Evolutionary conservation across 192 early-diverging fungal genomes (phyloP), one percentile per base, ranked within the genome.

Genomic region (Coemansia sp.): DNA sequence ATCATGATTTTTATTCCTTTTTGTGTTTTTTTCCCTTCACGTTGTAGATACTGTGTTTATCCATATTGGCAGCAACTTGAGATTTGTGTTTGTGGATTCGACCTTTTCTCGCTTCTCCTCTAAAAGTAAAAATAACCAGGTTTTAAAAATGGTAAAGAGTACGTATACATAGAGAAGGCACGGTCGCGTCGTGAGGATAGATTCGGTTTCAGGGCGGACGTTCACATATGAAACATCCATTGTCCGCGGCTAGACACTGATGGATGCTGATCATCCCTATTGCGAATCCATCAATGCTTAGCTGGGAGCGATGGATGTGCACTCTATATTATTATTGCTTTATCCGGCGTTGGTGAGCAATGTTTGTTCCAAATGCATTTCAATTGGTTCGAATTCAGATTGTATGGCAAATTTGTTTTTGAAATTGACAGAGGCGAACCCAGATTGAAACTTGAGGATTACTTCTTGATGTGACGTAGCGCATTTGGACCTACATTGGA

Each of bases 121-220:
- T 13, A 68, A 64, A 56, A 67, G 37, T 75, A 43, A 32, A 32
- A 60, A 49, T 43, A 37, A 58, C 42, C 22, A 59, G 59, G 54
- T 72, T 57, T 62, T 80, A 65, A 71, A 55, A 56, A 83, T 83
- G 80, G 77, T 69, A 65, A 71, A 67, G 45, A 66, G 80, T 78
- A 54, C 72, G 80, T 73, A 83, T 83, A 76, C 67, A 77, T 45
- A 55, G 47, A 19, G 12, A 15, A 41, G 32, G 6, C 9, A 41
- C 39, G 41, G 64, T 48, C 47, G 47, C 15, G 47, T 48, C 47
- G 16, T 48, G 47, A 48, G 47, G 47, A 19, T 19, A n/a, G 47
- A 48, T 48, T 12, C 47, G n/a, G 47, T 16, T 6, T 6, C 47
- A 49, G 47, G 2, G 32, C 32, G 32, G 32, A 32, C 32, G 32